These are phyloP conservation scores for Silene latifolia DNA, from an alignment of 148 eudicot genomes.

Conservation along the genomic window DNA sequence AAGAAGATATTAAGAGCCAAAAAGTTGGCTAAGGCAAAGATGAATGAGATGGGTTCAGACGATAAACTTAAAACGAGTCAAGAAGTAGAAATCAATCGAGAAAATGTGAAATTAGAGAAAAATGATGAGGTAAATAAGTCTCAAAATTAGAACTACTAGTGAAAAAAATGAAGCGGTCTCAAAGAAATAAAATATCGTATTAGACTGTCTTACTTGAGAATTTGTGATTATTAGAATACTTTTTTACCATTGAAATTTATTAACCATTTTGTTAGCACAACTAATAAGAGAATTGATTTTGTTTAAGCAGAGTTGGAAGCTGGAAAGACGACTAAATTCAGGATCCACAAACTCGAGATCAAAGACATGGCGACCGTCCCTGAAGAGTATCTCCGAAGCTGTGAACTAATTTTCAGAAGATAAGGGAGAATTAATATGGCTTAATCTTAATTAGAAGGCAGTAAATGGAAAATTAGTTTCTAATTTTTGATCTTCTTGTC, in stretches of 20 bases:
- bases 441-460: no score
- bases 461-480: no score
- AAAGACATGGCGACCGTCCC: conserved; percentile 72
- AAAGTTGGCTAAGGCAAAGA: conserved; percentile 61
- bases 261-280: background rate
- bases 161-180: background rate
- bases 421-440: no score
- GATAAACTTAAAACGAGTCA: conserved; percentile 17
- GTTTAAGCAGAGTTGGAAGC: conserved; percentile 30
- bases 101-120: conserved; percentile 27
- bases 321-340: conserved; percentile 41
- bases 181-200: background rate
- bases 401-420: conserved; percentile 37
- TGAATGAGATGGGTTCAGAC: conserved; percentile 33
- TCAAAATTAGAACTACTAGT: no score
- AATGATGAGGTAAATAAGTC: conserved; percentile 38
- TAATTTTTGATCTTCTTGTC: no score
- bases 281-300: conserved; percentile 6
- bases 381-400: conserved; percentile 75
- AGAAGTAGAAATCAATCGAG: conserved; percentile 24
- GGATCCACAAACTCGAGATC: conserved; percentile 44
- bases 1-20: conserved; percentile 71
- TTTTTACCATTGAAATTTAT: background rate
- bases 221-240: no score
- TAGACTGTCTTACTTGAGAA: no score